A percentile compares a stretch with the other conserved stretches of the same genome.
Evolutionary conservation across 306 rosid genomes (phyloP).

Genomic region (Quercus suber): DNA sequence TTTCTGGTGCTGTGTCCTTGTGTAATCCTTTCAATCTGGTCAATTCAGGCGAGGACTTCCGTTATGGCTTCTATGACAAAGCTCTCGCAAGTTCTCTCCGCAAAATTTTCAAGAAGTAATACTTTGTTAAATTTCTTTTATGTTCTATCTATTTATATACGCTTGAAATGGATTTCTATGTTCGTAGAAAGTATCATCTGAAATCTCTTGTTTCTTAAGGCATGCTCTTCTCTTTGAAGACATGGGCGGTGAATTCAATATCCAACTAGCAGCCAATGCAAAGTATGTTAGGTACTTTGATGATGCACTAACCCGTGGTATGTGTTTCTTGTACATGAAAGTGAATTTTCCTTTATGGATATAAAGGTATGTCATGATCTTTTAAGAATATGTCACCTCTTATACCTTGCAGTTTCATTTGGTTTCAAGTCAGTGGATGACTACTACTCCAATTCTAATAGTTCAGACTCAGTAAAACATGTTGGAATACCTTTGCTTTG

Average conservation of each 20-base stretch:
- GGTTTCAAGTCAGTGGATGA: conserved; percentile 96
- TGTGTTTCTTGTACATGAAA: conserved; percentile 12
- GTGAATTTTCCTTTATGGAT: background rate
- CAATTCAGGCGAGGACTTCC: conserved; percentile 84
- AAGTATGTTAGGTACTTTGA: conserved; percentile 81
- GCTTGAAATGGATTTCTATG: conserved; percentile 11
- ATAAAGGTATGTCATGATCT: conserved; percentile 14
- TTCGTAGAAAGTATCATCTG: background rate
- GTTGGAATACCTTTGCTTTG: conserved; percentile 84
- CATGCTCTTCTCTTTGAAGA: conserved; percentile 80
- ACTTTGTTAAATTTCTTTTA: conserved; percentile 10
- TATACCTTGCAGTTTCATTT: conserved; percentile 73
- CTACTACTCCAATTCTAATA: conserved; percentile 72
- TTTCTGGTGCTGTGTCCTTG: conserved; percentile 94
- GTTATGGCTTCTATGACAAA: conserved; percentile 81
- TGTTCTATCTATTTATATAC: background rate
- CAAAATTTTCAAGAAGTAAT: conserved; percentile 72
- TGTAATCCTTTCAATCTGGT: conserved; percentile 96
- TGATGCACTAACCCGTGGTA: conserved; percentile 91
- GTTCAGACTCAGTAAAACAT: conserved; percentile 79
- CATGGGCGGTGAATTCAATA: conserved; percentile 66
- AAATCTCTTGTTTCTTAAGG: conserved; percentile 35
- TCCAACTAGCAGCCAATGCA: conserved; percentile 67
- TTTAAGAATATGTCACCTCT: conserved; percentile 2
- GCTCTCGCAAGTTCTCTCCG: conserved; percentile 68